phyloP scores from a whole-genome alignment of 179 eudicot genomes.

The Drosera spatulata region DNA sequence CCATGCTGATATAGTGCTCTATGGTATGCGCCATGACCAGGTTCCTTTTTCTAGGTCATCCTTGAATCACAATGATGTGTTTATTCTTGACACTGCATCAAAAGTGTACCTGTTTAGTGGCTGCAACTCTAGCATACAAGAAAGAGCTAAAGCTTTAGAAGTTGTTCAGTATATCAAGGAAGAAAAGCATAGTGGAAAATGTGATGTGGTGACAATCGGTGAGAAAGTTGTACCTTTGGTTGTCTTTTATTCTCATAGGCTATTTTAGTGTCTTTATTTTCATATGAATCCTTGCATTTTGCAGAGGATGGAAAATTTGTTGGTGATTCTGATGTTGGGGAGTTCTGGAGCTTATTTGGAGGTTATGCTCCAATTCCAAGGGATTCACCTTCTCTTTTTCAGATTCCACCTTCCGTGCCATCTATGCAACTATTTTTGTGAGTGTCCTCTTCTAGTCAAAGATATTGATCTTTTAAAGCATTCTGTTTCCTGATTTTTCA shows the following conservation, averaged over 20 bases:
- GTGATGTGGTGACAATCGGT: constrained; percentile 40
- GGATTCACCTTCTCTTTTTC: constrained; percentile 22
- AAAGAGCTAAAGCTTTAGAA: constrained; percentile 73
- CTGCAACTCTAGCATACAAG: constrained; percentile 59
- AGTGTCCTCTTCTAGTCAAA: constrained; percentile 6
- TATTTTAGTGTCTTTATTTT: neutral
- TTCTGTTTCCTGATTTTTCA: neutral
- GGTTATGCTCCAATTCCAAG: constrained; percentile 75
- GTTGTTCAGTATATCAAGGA: constrained; percentile 73
- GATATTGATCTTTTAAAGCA: neutral
- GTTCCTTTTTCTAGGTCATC: constrained; percentile 69
- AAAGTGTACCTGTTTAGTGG: constrained; percentile 68
- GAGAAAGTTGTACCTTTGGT: neutral
- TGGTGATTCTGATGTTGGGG: constrained; percentile 73
- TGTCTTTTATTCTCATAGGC: neutral
- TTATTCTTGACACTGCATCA: constrained; percentile 54
- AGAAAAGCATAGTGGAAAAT: constrained; percentile 48
- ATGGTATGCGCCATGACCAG: constrained; percentile 22
- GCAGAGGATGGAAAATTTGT: constrained; percentile 74
- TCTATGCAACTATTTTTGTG: constrained; percentile 46
- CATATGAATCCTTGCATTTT: constrained; percentile 1
- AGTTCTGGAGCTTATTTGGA: constrained; percentile 72
- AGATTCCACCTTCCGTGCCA: constrained; percentile 14
- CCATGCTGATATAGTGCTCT: constrained; percentile 1
- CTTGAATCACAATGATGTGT: constrained; percentile 63